Evolutionary conservation across 2,329 filamentous ascomycete species (phyloP).

Genomic region (Fusarium sp.): DNA sequence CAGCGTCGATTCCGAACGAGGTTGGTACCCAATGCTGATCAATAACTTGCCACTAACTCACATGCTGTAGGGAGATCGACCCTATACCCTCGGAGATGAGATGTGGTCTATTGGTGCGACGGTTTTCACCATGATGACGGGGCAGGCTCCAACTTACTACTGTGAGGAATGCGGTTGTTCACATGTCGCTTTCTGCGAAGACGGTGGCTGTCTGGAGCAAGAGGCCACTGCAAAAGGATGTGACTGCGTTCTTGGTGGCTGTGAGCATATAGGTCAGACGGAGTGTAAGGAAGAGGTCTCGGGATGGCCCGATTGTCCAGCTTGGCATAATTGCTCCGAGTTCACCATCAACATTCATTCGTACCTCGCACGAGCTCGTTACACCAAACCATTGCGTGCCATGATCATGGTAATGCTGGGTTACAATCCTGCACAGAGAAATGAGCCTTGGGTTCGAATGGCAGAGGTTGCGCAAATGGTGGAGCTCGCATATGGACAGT

Average conservation of each 20-base stretch:
- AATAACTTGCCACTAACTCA: not conserved
- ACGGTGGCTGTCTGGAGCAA: constrained; percentile 42
- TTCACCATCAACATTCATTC: constrained; percentile 46
- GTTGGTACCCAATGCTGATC: not conserved
- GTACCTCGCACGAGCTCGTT: constrained; percentile 37
- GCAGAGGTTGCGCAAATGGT: constrained; percentile 23
- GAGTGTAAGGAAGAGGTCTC: constrained; percentile 14
- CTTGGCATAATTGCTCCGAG: constrained; percentile 32
- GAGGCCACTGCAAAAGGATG: constrained; percentile 24
- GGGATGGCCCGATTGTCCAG: constrained; percentile 21
- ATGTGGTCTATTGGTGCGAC: constrained; percentile 50
- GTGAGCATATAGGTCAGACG: constrained; percentile 10
- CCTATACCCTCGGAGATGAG: constrained; percentile 51
- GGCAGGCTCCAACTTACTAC: constrained; percentile 16
- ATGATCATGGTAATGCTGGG: constrained; percentile 41
- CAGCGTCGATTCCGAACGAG: constrained; percentile 7
- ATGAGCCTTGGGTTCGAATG: not conserved
- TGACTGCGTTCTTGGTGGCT: constrained; percentile 37
- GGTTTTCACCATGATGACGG: constrained; percentile 56
- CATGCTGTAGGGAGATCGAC: constrained; percentile 39
- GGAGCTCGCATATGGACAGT: constrained; percentile 42
- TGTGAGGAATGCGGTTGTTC: constrained; percentile 38
- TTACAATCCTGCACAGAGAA: constrained; percentile 28
- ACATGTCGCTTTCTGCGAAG: constrained; percentile 44
- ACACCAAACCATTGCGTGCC: constrained; percentile 41